Conservation (phyloP, 2,329 filamentous ascomycete species). For the Cercospora sp. region DNA sequence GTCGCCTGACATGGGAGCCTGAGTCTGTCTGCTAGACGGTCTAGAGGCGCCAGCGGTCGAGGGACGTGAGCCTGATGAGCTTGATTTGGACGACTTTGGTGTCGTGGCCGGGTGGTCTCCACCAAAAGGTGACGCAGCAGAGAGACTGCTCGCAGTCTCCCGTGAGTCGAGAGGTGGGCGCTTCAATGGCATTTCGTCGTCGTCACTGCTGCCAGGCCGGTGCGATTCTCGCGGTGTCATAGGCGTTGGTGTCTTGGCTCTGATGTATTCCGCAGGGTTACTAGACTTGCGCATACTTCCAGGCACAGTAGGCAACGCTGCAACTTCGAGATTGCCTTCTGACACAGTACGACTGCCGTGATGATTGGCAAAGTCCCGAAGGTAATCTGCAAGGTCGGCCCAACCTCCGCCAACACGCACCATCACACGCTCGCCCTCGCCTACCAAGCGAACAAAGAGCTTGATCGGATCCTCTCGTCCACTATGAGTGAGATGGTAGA, state of each 20-base stretch:
- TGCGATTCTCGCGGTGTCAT: conserved; percentile 8
- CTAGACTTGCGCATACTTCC: conserved; percentile 31
- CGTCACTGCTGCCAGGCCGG: conserved; percentile 24
- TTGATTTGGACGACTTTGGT: conserved; percentile 26
- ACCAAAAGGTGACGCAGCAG: conserved; percentile 5
- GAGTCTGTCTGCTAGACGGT: conserved; percentile 27
- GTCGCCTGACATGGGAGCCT: conserved; percentile 10
- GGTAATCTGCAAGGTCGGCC: conserved; percentile 92
- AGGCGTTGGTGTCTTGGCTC: conserved; percentile 18
- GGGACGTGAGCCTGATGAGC: conserved; percentile 28
- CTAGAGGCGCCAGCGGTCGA: conserved; percentile 30
- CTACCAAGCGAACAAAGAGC: conserved; percentile 88
- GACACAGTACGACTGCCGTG: conserved; percentile 72
- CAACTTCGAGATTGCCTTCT: conserved; percentile 56
- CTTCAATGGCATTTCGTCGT: conserved; percentile 14
- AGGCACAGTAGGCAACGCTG: conserved; percentile 43
- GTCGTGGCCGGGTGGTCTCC: conserved; percentile 14
- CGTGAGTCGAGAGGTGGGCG: conserved; percentile 13
- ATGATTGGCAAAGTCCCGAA: conserved; percentile 89
- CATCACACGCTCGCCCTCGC: conserved; percentile 94
- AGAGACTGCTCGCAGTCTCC: conserved; percentile 6
- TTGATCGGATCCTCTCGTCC: conserved; percentile 88
- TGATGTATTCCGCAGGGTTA: conserved; percentile 28
- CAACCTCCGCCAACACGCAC: conserved; percentile 97
- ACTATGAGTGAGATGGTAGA: conserved; percentile 86